phyloP scores from a whole-genome alignment of 2,329 filamentous ascomycete genomes.

The Cephalotrichum gorgonifer region DNA sequence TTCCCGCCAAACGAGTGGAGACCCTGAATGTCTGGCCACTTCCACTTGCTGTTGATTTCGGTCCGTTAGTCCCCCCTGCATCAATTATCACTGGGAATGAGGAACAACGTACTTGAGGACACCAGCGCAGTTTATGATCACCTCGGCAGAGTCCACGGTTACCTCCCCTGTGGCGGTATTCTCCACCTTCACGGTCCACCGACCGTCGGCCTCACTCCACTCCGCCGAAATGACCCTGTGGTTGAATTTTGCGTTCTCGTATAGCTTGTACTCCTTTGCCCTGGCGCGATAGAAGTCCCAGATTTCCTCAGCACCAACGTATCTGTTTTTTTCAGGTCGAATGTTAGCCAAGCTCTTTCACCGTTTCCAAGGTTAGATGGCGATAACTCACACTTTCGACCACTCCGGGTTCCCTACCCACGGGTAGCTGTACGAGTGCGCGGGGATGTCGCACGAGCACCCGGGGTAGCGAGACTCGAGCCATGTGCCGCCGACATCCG shows the following conservation, averaged over 20 bases:
- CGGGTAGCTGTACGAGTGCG: constrained; percentile 4
- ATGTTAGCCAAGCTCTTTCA: not conserved
- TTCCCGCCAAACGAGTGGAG: constrained; percentile 37
- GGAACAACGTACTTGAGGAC: constrained; percentile 2
- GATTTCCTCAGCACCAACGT: constrained; percentile 2
- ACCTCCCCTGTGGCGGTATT: not conserved
- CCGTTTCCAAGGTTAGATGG: not conserved
- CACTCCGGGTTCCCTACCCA: constrained; percentile 3
- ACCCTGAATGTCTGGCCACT: constrained; percentile 40
- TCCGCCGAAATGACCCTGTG: constrained; percentile 1
- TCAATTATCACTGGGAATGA: not conserved
- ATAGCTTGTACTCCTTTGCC: not conserved
- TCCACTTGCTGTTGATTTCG: not conserved
- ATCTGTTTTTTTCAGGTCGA: not conserved
- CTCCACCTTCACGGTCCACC: not conserved
- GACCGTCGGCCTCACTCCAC: not conserved
- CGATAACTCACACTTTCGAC: constrained; percentile 2
- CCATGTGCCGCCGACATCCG: constrained; percentile 10
- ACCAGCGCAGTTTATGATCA: constrained; percentile 2
- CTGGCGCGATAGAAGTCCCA: constrained; percentile 3
- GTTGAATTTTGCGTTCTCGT: not conserved
- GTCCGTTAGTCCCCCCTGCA: not conserved
- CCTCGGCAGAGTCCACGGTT: not conserved
- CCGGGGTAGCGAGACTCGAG: constrained; percentile 10
- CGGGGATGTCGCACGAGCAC: constrained; percentile 8